A percentile compares a stretch with the other conserved stretches of the same genome.
These are phyloP conservation scores for Brettanomyces nanus DNA, from an alignment of 805 yeast species.

Conservation along the genomic window DNA sequence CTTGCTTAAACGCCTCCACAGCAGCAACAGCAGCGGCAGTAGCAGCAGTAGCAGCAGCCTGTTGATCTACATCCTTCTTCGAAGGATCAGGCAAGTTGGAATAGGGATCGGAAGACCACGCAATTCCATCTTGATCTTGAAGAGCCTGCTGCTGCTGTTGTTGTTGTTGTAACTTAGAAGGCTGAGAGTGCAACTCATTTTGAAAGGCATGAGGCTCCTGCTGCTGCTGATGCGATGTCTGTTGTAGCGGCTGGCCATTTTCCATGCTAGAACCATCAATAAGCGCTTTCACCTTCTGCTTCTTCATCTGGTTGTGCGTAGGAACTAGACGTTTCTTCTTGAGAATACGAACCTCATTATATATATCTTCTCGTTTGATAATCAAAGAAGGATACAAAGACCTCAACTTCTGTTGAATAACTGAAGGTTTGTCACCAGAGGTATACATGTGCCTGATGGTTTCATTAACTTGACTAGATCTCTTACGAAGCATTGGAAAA, in stretches of 20 bases:
- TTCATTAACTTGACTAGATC: constrained; percentile 43
- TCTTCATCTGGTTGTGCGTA: neutral
- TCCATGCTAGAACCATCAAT: neutral
- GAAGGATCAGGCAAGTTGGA: constrained; percentile 10
- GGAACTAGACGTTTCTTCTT: constrained; percentile 35
- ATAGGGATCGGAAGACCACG: constrained; percentile 3
- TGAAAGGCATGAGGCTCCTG: neutral
- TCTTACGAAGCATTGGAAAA: constrained; percentile 49
- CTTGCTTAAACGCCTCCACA: constrained; percentile 5
- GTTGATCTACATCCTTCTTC: constrained; percentile 4
- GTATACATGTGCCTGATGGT: constrained; percentile 44
- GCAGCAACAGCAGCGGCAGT: constrained; percentile 17
- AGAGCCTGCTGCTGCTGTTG: constrained; percentile 1
- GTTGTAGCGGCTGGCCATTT: neutral
- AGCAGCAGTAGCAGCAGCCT: constrained; percentile 21
- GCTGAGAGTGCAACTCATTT: neutral
- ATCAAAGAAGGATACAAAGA: constrained; percentile 45
- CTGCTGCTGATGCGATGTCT: neutral
- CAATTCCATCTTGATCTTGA: neutral
- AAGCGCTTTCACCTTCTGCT: neutral
- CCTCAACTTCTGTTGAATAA: constrained; percentile 42
- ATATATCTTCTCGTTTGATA: constrained; percentile 50
- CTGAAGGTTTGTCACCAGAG: constrained; percentile 47
- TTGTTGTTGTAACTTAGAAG: constrained; percentile 2
- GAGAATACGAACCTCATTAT: constrained; percentile 48